These are phyloP conservation scores for Mycena polygramma DNA, from an alignment of 768 basidiomycete species.

Conservation along the genomic window DNA sequence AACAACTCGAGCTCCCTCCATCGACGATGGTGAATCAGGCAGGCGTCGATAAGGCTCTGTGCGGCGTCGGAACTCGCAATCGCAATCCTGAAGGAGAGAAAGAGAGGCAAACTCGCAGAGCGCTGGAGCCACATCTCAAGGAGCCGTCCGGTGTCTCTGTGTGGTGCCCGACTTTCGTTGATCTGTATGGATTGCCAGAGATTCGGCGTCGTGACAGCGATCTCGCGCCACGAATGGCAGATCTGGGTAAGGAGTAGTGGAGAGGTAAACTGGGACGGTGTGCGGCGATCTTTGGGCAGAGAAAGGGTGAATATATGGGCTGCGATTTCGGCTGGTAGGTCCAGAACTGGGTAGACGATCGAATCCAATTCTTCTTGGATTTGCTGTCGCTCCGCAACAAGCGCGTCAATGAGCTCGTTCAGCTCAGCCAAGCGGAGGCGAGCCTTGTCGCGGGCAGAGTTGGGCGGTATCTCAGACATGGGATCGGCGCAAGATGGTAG, in stretches of 20 bases:
- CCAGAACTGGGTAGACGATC: constrained; percentile 13
- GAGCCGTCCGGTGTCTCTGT: not conserved
- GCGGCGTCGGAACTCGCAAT: not conserved
- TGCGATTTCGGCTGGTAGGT: constrained; percentile 7
- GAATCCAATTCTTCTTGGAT: not conserved
- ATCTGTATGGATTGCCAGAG: constrained; percentile 13
- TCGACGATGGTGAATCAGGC: constrained; percentile 9
- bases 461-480: too few relatives aligned
- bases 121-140: constrained; percentile 6
- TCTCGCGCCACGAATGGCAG: not conserved
- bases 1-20: constrained; percentile 11
- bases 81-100: constrained; percentile 10
- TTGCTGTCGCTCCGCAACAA: not conserved
- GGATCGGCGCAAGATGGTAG: too few relatives aligned
- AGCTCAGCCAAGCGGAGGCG: not conserved
- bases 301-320: constrained; percentile 4
- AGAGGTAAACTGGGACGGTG: not conserved
- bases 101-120: not conserved
- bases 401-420: not conserved
- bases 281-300: not conserved
- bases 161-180: not conserved
- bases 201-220: constrained; percentile 4
- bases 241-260: constrained; percentile 10
- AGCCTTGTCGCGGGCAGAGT: not conserved
- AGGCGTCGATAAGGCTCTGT: not conserved